Evolutionary conservation across 2,329 filamentous ascomycete genomes (phyloP).

Genomic region (Xylaria sp.): DNA sequence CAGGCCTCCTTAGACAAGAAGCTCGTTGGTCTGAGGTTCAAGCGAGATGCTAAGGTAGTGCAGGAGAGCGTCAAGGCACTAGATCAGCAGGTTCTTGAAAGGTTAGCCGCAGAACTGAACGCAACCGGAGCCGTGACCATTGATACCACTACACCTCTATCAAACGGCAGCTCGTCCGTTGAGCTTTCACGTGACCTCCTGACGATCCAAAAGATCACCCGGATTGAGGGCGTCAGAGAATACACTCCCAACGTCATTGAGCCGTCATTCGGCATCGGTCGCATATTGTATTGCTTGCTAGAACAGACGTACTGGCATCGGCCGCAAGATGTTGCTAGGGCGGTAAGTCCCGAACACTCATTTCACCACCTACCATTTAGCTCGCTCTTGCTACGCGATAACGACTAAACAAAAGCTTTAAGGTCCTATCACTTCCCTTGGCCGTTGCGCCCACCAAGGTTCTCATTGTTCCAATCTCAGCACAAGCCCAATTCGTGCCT

Average conservation of each 20-base stretch:
- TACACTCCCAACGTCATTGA: conserved; percentile 92
- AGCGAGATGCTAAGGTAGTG: conserved; percentile 84
- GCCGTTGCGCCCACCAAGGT: conserved; percentile 69
- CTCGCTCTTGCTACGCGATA: background rate
- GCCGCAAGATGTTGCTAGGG: conserved; percentile 2
- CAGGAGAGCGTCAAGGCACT: conserved; percentile 67
- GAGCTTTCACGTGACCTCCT: conserved; percentile 81
- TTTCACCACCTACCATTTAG: too few species aligned
- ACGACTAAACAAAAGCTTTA: conserved; percentile 6
- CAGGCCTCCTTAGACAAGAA: conserved; percentile 89
- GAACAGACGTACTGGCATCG: conserved; percentile 40
- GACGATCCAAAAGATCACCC: conserved; percentile 81
- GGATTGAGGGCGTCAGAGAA: conserved; percentile 82
- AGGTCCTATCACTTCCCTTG: conserved; percentile 69
- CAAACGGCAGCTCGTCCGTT: conserved; percentile 64
- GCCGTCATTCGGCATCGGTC: conserved; percentile 70
- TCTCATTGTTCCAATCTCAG: conserved; percentile 66
- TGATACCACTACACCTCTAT: conserved; percentile 66
- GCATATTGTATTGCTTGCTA: conserved; percentile 65
- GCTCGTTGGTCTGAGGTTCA: conserved; percentile 93
- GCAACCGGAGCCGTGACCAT: conserved; percentile 77
- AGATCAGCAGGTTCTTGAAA: conserved; percentile 76
- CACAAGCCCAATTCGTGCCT: conserved; percentile 63
- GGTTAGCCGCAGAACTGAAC: conserved; percentile 73
- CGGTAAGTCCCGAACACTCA: background rate